Percentiles rank a stretch among this genome's conserved stretches.
Evolutionary conservation across 2,329 filamentous ascomycete genomes (phyloP).

Genomic region (Rachicladosporium sp.): DNA sequence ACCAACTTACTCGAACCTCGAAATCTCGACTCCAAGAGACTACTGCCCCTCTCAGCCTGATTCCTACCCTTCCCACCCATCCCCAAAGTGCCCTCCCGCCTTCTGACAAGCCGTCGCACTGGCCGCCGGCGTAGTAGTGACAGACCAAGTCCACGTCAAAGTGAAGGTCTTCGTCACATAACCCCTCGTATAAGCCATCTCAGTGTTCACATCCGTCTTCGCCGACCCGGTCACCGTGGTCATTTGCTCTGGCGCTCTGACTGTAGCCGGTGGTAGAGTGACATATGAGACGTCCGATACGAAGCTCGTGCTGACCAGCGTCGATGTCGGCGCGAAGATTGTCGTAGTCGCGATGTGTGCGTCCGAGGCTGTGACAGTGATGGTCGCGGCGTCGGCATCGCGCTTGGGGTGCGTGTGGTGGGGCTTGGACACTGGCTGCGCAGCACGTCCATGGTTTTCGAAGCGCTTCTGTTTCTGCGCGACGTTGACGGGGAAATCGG

Average conservation of each 20-base stretch:
- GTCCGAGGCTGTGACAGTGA: neutral
- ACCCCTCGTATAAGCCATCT: slow-evolving; percentile 5
- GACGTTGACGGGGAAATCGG: too few species aligned
- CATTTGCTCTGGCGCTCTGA: slow-evolving; percentile 3
- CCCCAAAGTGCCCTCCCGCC: slow-evolving; percentile 9
- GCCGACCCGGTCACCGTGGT: slow-evolving; percentile 3
- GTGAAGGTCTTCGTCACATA: slow-evolving; percentile 6
- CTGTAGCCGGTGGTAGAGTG: slow-evolving; percentile 7
- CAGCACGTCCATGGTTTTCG: too few species aligned
- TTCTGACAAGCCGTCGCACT: slow-evolving; percentile 4
- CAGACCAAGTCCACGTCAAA: slow-evolving; percentile 9
- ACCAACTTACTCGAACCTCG: too few species aligned
- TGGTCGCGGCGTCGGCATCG: neutral
- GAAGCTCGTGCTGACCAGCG: slow-evolving; percentile 3
- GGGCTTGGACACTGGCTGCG: too few species aligned
- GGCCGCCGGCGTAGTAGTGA: slow-evolving; percentile 5
- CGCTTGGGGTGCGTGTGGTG: neutral
- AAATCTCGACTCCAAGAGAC: too few species aligned
- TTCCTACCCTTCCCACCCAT: neutral
- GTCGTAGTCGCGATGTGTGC: neutral
- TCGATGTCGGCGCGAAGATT: slow-evolving; percentile 1
- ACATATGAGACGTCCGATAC: slow-evolving; percentile 5
- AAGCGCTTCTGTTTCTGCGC: too few species aligned
- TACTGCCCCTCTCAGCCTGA: too few species aligned
- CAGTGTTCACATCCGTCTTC: slow-evolving; percentile 3